Conservation (phyloP, 768 basidiomycete genomes). For the Termitomyces sp. region DNA sequence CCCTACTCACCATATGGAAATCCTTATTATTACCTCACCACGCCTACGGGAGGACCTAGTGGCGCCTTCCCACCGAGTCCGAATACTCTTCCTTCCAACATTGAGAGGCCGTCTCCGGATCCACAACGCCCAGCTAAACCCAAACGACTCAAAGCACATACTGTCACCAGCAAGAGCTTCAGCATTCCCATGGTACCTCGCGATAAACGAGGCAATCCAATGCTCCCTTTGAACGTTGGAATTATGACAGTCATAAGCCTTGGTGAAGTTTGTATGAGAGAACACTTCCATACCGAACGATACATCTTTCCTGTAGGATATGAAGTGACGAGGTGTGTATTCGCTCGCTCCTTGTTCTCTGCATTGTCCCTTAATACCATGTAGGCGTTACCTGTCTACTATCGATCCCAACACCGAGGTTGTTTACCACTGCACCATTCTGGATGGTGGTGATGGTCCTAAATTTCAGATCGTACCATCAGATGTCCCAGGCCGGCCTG, state of each 20-base stretch:
- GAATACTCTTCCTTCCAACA: constrained; percentile 18
- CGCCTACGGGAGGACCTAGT: constrained; percentile 31
- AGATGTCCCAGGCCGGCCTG: constrained; percentile 63
- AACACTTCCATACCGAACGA: constrained; percentile 82
- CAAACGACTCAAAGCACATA: constrained; percentile 76
- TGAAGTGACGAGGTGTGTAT: constrained; percentile 65
- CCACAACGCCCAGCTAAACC: constrained; percentile 56
- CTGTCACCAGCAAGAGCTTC: constrained; percentile 69
- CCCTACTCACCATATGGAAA: constrained; percentile 30
- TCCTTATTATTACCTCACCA: constrained; percentile 38
- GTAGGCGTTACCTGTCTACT: constrained; percentile 75
- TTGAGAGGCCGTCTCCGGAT: constrained; percentile 22
- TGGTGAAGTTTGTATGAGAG: constrained; percentile 73
- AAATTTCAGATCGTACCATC: constrained; percentile 80
- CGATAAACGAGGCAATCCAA: constrained; percentile 62
- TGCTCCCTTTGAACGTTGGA: constrained; percentile 76
- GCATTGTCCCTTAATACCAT: neutral
- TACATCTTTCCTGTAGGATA: constrained; percentile 89
- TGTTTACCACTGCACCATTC: constrained; percentile 77
- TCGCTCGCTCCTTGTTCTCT: neutral
- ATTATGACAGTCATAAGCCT: constrained; percentile 80
- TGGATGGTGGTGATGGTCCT: constrained; percentile 80
- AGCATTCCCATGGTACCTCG: constrained; percentile 69
- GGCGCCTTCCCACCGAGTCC: constrained; percentile 29
- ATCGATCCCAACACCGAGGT: constrained; percentile 60